A percentile compares a stretch with the other conserved stretches of the same genome.
phyloP scores from a whole-genome alignment of 768 basidiomycete genomes.

The Lentinula sp. region DNA sequence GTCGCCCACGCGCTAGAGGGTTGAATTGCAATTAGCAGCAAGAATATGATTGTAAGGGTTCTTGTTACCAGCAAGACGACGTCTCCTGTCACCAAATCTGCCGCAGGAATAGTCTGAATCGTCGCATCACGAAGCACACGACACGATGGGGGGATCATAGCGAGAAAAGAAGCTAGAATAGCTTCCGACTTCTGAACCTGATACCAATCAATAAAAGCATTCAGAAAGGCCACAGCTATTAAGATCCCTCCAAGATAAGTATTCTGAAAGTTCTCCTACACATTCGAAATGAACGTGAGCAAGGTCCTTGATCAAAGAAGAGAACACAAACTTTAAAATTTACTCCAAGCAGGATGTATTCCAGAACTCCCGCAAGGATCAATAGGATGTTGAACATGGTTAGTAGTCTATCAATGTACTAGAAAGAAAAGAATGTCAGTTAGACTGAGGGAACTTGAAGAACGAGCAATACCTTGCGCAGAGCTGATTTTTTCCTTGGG shows the following conservation, averaged over 20 bases:
- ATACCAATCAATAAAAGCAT: conserved; percentile 65
- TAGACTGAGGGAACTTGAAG: conserved; percentile 6
- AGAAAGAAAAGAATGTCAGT: conserved; percentile 1
- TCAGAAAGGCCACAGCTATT: conserved; percentile 61
- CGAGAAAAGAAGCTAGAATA: conserved; percentile 65
- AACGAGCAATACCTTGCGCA: conserved; percentile 44
- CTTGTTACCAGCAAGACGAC: conserved; percentile 50
- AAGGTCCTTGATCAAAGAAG: background rate
- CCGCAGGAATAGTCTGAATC: conserved; percentile 50
- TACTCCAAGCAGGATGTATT: conserved; percentile 59
- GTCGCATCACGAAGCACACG: conserved; percentile 55
- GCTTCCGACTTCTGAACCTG: conserved; percentile 73
- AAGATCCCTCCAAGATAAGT: conserved; percentile 68
- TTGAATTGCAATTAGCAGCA: background rate
- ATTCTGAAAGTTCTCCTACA: conserved; percentile 53
- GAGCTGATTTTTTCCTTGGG: conserved; percentile 58
- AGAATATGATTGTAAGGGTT: background rate
- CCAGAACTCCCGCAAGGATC: conserved; percentile 59
- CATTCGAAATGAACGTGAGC: conserved; percentile 11
- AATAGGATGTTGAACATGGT: conserved; percentile 63
- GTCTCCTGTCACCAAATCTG: conserved; percentile 61
- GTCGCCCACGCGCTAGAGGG: conserved; percentile 52
- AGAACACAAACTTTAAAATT: conserved; percentile 41
- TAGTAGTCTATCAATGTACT: conserved; percentile 60
- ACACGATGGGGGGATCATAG: conserved; percentile 68